Evolutionary conservation across 768 basidiomycete genomes (phyloP).

Genomic region (Lenzites betulinus): DNA sequence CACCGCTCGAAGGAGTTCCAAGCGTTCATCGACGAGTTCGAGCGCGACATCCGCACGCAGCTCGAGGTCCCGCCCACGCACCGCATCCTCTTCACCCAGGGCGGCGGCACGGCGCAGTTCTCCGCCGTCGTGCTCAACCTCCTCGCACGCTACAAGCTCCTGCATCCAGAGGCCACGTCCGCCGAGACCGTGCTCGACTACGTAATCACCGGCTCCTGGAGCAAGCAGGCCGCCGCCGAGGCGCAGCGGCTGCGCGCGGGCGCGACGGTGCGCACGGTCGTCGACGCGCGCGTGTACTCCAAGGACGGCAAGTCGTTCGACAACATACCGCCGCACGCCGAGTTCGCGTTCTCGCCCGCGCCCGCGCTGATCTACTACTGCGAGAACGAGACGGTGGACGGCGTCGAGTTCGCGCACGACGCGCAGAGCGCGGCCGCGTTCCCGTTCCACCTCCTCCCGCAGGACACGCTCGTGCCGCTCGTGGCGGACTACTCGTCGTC

Average conservation of each 20-base stretch:
- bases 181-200: constrained; percentile 79
- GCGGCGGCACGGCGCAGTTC: constrained; percentile 92
- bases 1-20: constrained; percentile 93
- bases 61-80: constrained; percentile 84
- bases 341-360: constrained; percentile 75
- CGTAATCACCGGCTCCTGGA: constrained; percentile 92
- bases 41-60: constrained; percentile 69
- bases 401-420: constrained; percentile 80
- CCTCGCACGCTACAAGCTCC: constrained; percentile 79
- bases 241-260: constrained; percentile 67
- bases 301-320: constrained; percentile 73
- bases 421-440: constrained; percentile 62
- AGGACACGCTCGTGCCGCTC: constrained; percentile 66
- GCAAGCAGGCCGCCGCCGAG: constrained; percentile 82
- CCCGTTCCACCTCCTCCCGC: constrained; percentile 75
- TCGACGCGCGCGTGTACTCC: constrained; percentile 64
- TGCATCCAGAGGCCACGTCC: constrained; percentile 58
- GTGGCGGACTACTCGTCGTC: constrained; percentile 96
- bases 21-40: constrained; percentile 61
- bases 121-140: constrained; percentile 91
- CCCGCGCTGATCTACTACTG: constrained; percentile 96
- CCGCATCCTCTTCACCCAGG: constrained; percentile 89
- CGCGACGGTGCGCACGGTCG: constrained; percentile 62
- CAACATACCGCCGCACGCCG: constrained; percentile 71
- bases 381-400: constrained; percentile 98